Evolutionary conservation across 441 rosid genomes (phyloP).

Genomic region (Jatropha multifida): DNA sequence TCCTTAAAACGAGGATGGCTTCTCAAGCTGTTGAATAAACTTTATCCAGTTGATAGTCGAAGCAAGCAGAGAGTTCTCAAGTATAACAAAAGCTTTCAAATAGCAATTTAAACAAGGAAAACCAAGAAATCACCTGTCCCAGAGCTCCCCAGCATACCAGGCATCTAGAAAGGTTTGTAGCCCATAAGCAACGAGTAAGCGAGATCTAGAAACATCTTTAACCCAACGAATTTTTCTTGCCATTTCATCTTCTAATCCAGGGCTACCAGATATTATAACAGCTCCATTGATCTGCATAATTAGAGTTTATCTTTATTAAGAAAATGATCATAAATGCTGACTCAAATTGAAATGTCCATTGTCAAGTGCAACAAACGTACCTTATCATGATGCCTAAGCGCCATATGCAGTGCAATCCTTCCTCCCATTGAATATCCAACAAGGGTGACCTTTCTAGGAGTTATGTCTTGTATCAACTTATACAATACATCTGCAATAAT

Average conservation of each 20-base stretch:
- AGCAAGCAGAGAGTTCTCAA: conserved; percentile 4
- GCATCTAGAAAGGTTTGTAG: conserved; percentile 55
- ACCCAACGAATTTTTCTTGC: conserved; percentile 71
- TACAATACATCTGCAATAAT: conserved; percentile 43
- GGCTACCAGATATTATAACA: conserved; percentile 85
- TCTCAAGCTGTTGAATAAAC: conserved; percentile 59
- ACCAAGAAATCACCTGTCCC: conserved; percentile 65
- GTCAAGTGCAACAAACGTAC: conserved; percentile 32
- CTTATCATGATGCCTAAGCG: conserved; percentile 59
- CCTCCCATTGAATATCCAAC: conserved; percentile 99
- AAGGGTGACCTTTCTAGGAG: conserved; percentile 57
- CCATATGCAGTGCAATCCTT: conserved; percentile 82
- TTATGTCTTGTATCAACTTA: conserved; percentile 50
- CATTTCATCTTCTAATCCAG: conserved; percentile 54
- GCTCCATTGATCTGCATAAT: conserved; percentile 67
- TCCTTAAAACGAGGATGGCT: conserved; percentile 65
- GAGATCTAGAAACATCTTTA: conserved; percentile 74
- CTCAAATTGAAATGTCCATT: background rate
- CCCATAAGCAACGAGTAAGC: conserved; percentile 55
- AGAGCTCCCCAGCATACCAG: conserved; percentile 80
- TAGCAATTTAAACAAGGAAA: conserved; percentile 7
- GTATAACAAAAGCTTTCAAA: background rate
- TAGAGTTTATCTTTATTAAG: conserved; percentile 8
- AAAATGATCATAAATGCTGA: conserved; percentile 10
- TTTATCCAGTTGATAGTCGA: conserved; percentile 18